phyloP scores from a whole-genome alignment of 257 asterid species.

The Parsonsia alboflavescens region DNA sequence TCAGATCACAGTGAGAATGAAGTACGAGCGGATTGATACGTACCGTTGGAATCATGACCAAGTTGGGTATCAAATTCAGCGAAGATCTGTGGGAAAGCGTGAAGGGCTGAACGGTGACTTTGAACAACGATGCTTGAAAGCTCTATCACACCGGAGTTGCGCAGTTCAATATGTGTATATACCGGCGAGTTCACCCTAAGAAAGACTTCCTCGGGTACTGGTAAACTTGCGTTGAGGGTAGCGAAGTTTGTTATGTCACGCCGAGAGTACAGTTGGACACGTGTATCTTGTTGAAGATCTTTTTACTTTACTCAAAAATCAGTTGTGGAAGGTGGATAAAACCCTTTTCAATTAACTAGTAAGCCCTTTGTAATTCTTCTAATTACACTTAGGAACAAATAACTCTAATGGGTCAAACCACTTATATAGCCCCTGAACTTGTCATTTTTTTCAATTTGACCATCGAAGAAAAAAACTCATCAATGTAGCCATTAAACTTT shows the following conservation, averaged over 20 bases:
- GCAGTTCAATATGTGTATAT: neutral
- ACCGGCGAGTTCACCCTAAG: neutral
- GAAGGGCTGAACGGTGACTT: neutral
- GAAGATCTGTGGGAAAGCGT: neutral
- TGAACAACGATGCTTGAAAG: neutral
- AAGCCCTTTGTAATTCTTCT: neutral
- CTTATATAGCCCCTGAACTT: too few relatives aligned
- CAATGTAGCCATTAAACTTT: too few relatives aligned
- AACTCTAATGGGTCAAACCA: too few relatives aligned
- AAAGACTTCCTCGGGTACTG: neutral
- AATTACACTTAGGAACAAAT: too few relatives aligned
- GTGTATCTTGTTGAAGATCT: neutral
- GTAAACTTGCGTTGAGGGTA: neutral
- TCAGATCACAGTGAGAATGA: neutral
- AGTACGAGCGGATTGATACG: constrained; percentile 14
- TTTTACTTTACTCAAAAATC: neutral
- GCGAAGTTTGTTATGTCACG: neutral
- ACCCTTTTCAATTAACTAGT: neutral
- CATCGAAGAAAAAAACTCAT: too few relatives aligned
- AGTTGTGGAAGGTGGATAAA: neutral
- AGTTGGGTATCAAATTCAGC: neutral
- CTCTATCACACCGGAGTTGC: constrained; percentile 28
- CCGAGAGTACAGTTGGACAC: constrained; percentile 14
- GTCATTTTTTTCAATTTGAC: too few relatives aligned
- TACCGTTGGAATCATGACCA: constrained; percentile 42